phyloP scores from a whole-genome alignment of 1,284 basidiomycete species.

The Violaceomyces palustris region DNA sequence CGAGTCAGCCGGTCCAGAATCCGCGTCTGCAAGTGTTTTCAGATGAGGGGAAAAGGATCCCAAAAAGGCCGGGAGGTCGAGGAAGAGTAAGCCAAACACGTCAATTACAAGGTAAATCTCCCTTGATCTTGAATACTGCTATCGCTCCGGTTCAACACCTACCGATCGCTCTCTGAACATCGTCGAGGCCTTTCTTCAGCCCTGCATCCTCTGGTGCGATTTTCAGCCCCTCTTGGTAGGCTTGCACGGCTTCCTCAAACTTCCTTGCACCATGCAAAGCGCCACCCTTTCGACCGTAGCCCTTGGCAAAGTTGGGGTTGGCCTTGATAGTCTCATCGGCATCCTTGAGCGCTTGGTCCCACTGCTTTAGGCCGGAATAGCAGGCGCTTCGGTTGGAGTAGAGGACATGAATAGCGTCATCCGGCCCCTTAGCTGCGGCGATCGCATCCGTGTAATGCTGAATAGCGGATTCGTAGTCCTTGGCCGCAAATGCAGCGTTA shows the following conservation, averaged over 20 bases:
- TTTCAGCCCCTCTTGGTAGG: constrained; percentile 75
- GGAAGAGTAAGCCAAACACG: too few relatives aligned
- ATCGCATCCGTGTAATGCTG: constrained; percentile 48
- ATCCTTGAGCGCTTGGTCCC: constrained; percentile 73
- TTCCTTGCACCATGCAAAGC: constrained; percentile 79
- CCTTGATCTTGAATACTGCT: too few relatives aligned
- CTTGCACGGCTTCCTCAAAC: constrained; percentile 76
- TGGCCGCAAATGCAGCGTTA: constrained; percentile 51
- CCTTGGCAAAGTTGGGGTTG: constrained; percentile 82
- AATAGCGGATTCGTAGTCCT: constrained; percentile 47
- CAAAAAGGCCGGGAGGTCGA: too few relatives aligned
- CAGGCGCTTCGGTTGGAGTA: constrained; percentile 91
- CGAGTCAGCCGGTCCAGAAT: constrained; percentile 57
- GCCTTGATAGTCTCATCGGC: constrained; percentile 73
- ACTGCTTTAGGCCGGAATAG: constrained; percentile 75
- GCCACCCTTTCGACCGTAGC: constrained; percentile 85
- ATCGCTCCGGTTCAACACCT: too few relatives aligned
- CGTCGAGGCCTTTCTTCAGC: constrained; percentile 75
- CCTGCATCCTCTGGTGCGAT: constrained; percentile 71
- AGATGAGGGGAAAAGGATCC: too few relatives aligned
- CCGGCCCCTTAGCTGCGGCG: constrained; percentile 44
- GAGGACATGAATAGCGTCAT: constrained; percentile 64
- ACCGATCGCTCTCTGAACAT: constrained; percentile 39
- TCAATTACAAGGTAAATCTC: too few relatives aligned
- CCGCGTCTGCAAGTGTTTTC: too few relatives aligned